Evolutionary conservation across 768 basidiomycete species (phyloP).

Genomic region (Hortiboletus campestris): DNA sequence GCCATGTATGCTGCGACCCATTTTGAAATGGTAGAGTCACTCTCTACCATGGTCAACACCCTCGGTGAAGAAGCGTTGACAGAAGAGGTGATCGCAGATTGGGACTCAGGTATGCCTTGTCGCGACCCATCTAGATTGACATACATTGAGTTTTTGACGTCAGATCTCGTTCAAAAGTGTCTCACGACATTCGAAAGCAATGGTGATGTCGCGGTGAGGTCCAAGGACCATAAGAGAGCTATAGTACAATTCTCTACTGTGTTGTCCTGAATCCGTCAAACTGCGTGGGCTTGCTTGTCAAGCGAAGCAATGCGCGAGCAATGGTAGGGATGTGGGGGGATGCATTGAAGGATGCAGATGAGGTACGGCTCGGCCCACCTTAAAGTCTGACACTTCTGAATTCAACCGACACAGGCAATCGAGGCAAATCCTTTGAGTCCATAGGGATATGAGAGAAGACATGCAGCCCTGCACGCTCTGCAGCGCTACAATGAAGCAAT

Average conservation of each 20-base stretch:
- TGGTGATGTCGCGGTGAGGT: conserved; percentile 5
- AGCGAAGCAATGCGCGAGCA: conserved; percentile 4
- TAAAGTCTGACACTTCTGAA: neutral
- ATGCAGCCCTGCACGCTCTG: conserved; percentile 1
- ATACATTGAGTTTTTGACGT: too few relatives aligned
- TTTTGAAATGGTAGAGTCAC: neutral
- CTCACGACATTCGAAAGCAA: neutral
- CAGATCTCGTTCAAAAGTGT: neutral
- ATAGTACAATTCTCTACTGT: conserved; percentile 2
- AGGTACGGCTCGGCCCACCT: neutral
- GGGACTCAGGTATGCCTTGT: neutral
- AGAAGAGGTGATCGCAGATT: neutral
- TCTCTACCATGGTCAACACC: neutral
- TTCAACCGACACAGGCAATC: neutral
- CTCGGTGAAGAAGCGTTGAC: neutral
- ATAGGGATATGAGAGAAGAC: conserved; percentile 1
- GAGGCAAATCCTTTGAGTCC: neutral
- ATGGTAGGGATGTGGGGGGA: neutral
- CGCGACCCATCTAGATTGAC: too few relatives aligned
- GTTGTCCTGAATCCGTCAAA: too few relatives aligned
- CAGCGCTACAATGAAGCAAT: neutral
- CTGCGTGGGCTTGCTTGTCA: conserved; percentile 4
- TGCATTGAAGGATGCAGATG: conserved; percentile 12
- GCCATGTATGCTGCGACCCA: neutral
- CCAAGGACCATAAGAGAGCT: too few relatives aligned